Evolutionary conservation across 2,329 filamentous ascomycete species (phyloP), one percentile per base, ranked within the genome.

Genomic region (Neoscytalidium dimidiatum): DNA sequence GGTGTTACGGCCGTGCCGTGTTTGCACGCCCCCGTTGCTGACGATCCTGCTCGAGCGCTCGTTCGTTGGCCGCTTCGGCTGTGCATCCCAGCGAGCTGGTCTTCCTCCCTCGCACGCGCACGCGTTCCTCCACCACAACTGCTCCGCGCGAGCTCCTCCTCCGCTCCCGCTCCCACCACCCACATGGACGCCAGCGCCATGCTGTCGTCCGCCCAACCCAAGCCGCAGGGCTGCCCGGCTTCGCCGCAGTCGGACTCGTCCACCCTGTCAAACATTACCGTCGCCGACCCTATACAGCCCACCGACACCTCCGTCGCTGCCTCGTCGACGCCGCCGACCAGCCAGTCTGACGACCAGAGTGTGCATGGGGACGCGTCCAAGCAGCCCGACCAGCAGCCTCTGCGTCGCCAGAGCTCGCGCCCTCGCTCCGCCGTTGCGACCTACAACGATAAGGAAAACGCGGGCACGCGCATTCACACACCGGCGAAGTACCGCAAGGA

Each of bases 371-470:
- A 78, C 46, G 69, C 68, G 51, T 68, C 69, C 51, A 68, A 68
- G 57, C 44, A 43, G 3, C 11, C 21, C 26, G 57, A 62, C 5
- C 38, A 48, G 51, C 23, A 41, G 19, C 14, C 41, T 3, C 14
- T 14, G 4, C 64, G 64, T 26, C 69, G 71, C 46, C 85, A 87
- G 64, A 82, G 85, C 67, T 84, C 83, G 69, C 85, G 89, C 71
- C 79, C 82, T 38, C 83, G 85, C 67, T 71, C 78, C 19, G 83
- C 82, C 62, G 80, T 86, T 21, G 83, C 85, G 17, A 85, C 88
- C 21, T 92, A 92, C 78, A 92, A 92, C 71, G 78, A 90, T 17
- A 82, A 86, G 68, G 83, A 85, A 70, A 80, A 90, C 62, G 84
- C 83, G 65, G 88, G 88, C 69, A 90, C 86, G 58, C 83, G 84